These are phyloP conservation scores for Penicillium robsamsonii DNA, from an alignment of 495 filamentous ascomycete genomes.

Conservation along the genomic window DNA sequence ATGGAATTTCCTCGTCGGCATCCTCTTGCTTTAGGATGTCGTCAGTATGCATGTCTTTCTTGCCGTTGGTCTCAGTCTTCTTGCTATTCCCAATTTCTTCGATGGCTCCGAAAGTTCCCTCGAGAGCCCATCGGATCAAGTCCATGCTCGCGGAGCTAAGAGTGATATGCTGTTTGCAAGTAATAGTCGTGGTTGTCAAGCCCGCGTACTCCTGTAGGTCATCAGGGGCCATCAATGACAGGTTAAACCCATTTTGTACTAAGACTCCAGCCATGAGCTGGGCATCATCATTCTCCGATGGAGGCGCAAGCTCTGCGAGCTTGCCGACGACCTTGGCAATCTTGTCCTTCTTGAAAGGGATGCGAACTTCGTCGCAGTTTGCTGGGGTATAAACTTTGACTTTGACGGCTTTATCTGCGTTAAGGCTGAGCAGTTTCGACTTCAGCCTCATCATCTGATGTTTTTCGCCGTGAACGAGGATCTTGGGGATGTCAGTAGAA, in stretches of 20 bases:
- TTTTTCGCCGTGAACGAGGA: slow-evolving; percentile 94
- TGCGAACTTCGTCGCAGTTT: slow-evolving; percentile 92
- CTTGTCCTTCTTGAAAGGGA: slow-evolving; percentile 95
- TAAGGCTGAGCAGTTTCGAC: slow-evolving; percentile 87
- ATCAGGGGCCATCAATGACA: slow-evolving; percentile 93
- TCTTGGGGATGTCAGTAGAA: slow-evolving; percentile 45
- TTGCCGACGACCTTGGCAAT: slow-evolving; percentile 94
- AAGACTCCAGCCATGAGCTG: slow-evolving; percentile 81
- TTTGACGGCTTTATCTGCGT: slow-evolving; percentile 71
- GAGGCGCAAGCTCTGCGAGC: slow-evolving; percentile 75
- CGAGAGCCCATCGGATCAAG: slow-evolving; percentile 88
- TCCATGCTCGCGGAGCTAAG: slow-evolving; percentile 86
- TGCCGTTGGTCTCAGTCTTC: slow-evolving; percentile 37
- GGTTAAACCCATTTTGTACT: slow-evolving; percentile 94
- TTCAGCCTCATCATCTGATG: slow-evolving; percentile 98
- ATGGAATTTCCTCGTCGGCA: slow-evolving; percentile 52
- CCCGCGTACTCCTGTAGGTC: slow-evolving; percentile 95
- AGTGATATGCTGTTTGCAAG: slow-evolving; percentile 82
- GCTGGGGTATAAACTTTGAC: slow-evolving; percentile 89
- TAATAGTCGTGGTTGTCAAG: slow-evolving; percentile 86
- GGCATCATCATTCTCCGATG: slow-evolving; percentile 46
- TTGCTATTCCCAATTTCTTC: slow-evolving; percentile 57
- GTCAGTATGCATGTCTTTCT: slow-evolving; percentile 31
- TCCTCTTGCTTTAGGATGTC: slow-evolving; percentile 41
- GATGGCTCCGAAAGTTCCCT: slow-evolving; percentile 87